Evolutionary conservation across 2,329 filamentous ascomycete genomes (phyloP), one percentile per base, ranked within the genome.

Genomic region (Pseudocercospora eumusae): DNA sequence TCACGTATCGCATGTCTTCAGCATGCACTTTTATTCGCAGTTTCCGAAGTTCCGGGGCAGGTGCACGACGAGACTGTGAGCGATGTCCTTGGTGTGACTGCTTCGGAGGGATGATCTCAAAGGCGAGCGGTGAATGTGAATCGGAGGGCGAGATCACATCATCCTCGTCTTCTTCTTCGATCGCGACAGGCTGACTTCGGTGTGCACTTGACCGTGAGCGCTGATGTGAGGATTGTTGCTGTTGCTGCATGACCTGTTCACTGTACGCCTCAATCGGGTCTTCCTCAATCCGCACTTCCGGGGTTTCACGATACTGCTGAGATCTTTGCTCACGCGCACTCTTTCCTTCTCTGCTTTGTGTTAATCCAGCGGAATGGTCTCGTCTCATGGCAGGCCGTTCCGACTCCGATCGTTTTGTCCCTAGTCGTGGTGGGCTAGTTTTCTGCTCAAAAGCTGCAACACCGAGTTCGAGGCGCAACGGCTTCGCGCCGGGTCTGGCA

Each of bases 21-120:
- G 83, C 87, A 73, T 98, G 93, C 1, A 96, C 92, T 80, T 99
- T 99, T 75, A 97, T 87, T 40, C 93, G 86, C 66, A 98, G 87
- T 76, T 93, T 80, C 65, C 85, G 86, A 61, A 95, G 81, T 6
- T 91, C 89, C 1, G 86, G 85, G 60, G 73, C 72, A 8, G 75
- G 73, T 60, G 73, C 72, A 9, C 75, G 73, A 10, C 75, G 74
- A 77, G 66, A 86, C 4, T 68, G 81, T 7, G 86, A 87, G 23
- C 80, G 78, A n/a, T 81, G 82, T 44, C 85, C 63, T 11, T 63
- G 61, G 55, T 67, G 68, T 28, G 58, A 56, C 42, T 44, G 49
- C 45, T 58, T 58, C 4, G 77, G 73, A 53, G 80, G 77, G 72
- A 84, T 75, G 70, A 79, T 70, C 65, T 95, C 88, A 55, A 92